phyloP scores from a whole-genome alignment of 2,329 filamentous ascomycete genomes.

The Leptographium lundbergii region DNA sequence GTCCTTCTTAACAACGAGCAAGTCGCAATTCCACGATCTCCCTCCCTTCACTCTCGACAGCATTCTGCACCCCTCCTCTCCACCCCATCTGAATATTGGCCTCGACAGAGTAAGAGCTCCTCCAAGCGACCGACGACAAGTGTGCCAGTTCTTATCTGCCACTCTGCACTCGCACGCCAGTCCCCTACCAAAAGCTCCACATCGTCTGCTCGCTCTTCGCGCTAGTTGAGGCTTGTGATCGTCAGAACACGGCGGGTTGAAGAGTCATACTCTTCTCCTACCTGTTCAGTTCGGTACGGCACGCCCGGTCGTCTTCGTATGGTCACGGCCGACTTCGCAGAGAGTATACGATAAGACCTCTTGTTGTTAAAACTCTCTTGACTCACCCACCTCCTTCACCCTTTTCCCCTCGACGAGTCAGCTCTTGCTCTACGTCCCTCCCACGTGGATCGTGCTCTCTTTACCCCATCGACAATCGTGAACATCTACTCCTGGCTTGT shows the following conservation, averaged over 20 bases:
- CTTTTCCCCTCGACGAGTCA: not conserved
- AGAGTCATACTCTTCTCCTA: conserved; percentile 35
- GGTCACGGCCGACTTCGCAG: conserved; percentile 19
- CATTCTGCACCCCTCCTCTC: not conserved
- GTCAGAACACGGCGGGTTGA: conserved; percentile 23
- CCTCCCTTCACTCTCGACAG: not conserved
- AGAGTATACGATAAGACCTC: conserved; percentile 11
- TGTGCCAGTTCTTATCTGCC: not conserved
- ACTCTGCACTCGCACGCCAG: not conserved
- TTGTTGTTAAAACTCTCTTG: conserved; percentile 10
- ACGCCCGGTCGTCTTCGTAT: conserved; percentile 22
- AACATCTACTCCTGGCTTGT: not conserved
- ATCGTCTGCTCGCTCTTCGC: not conserved
- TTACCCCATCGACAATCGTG: not conserved
- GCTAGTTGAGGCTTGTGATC: conserved; percentile 6
- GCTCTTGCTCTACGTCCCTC: not conserved
- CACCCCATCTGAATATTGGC: not conserved
- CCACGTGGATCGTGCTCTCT: conserved; percentile 8
- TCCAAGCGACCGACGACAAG: not conserved
- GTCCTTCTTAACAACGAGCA: not conserved
- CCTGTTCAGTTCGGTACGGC: conserved; percentile 26
- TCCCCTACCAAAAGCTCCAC: not conserved
- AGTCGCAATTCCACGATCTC: not conserved
- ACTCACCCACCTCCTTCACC: not conserved
- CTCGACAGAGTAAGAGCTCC: not conserved